phyloP scores from a whole-genome alignment of 306 rosid genomes.

The Vigna reflexopilosa region DNA sequence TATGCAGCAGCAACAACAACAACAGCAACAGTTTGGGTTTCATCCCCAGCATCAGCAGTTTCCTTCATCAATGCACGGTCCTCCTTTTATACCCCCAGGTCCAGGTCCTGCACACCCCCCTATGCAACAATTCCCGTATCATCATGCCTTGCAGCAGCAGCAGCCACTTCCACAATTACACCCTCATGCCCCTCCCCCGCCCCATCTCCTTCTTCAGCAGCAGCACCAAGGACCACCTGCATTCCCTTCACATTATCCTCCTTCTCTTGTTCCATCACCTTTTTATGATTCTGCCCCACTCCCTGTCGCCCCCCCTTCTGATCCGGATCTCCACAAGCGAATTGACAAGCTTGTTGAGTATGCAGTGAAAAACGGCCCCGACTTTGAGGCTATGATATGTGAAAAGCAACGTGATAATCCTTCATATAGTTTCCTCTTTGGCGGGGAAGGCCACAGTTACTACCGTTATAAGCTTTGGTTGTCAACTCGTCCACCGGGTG shows the following conservation, averaged over 20 bases:
- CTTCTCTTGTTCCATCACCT: conserved; percentile 64
- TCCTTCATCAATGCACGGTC: conserved; percentile 76
- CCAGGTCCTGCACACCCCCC: conserved; percentile 86
- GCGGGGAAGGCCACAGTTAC: conserved; percentile 91
- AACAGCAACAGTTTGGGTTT: conserved; percentile 74
- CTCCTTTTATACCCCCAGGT: conserved; percentile 83
- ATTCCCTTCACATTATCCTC: conserved; percentile 71
- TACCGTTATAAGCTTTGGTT: conserved; percentile 89
- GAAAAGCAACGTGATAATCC: conserved; percentile 96
- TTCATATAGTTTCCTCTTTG: conserved; percentile 86
- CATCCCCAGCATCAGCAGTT: conserved; percentile 91
- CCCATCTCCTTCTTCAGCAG: conserved; percentile 73
- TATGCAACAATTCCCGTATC: conserved; percentile 82
- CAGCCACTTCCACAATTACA: conserved; percentile 63
- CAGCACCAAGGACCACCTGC: conserved; percentile 74
- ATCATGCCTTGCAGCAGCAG: conserved; percentile 65
- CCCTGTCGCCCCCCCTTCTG: conserved; percentile 77
- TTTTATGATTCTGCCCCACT: conserved; percentile 77
- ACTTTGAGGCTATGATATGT: conserved; percentile 94
- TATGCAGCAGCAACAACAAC: conserved; percentile 66
- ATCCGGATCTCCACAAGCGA: conserved; percentile 93
- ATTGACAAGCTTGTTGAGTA: conserved; percentile 93
- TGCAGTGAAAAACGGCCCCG: conserved; percentile 89
- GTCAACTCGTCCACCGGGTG: conserved; percentile 67
- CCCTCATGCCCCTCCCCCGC: conserved; percentile 73